A percentile compares a stretch with the other conserved stretches of the same genome.
phyloP scores from a whole-genome alignment of 2,329 filamentous ascomycete species.

The Bertia moriformis region DNA sequence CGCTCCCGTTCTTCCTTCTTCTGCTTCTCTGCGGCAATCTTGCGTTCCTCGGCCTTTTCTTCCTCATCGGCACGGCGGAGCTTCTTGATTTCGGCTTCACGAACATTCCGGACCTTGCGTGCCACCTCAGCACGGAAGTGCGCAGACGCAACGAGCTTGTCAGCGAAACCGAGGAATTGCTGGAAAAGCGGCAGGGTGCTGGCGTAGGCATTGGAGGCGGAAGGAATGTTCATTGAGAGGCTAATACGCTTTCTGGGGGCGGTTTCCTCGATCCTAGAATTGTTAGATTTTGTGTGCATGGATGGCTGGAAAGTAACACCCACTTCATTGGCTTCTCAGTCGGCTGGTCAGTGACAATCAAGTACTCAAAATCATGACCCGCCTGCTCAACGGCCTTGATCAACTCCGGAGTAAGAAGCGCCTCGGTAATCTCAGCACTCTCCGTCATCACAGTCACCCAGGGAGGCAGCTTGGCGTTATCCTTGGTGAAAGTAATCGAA shows the following conservation, averaged over 20 bases:
- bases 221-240: slow-evolving; percentile 58
- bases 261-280: slow-evolving; percentile 65
- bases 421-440: slow-evolving; percentile 84
- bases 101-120: slow-evolving; percentile 66
- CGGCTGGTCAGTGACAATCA: slow-evolving; percentile 83
- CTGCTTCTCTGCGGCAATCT: slow-evolving; percentile 55
- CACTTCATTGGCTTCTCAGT: slow-evolving; percentile 74
- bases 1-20: slow-evolving; percentile 85
- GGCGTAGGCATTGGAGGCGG: slow-evolving; percentile 46
- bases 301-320: slow-evolving; percentile 15
- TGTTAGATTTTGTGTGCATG: slow-evolving; percentile 1
- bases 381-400: slow-evolving; percentile 64
- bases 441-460: slow-evolving; percentile 96
- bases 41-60: slow-evolving; percentile 65
- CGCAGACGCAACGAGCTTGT: slow-evolving; percentile 59
- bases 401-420: slow-evolving; percentile 75
- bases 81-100: slow-evolving; percentile 67
- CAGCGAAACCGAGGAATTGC: slow-evolving; percentile 72
- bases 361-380: slow-evolving; percentile 69
- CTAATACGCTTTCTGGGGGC: slow-evolving; percentile 73
- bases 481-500: slow-evolving; percentile 84
- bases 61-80: slow-evolving; percentile 70
- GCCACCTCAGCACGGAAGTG: slow-evolving; percentile 85
- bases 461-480: slow-evolving; percentile 71
- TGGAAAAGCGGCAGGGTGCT: slow-evolving; percentile 61